Evolutionary conservation across 208 protist species (phyloP), one percentile per base, ranked within the genome.

Genomic region (Trypanosomatidae sp.): DNA sequence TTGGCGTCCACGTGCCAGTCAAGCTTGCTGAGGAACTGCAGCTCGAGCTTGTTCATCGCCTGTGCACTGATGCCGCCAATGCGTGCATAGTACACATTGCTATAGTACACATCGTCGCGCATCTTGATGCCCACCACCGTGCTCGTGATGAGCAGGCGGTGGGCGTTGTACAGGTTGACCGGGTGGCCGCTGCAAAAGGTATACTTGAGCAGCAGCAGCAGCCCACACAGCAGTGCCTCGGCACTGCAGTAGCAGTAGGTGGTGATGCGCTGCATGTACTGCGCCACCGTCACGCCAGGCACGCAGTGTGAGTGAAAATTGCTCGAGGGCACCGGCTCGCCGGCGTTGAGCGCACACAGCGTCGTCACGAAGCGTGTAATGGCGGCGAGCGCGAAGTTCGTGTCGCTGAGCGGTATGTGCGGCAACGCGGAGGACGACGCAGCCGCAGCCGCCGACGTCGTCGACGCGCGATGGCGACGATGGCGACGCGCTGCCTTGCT

Each of bases 31-130:
- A 95, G 70, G 44, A 95, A 94, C 7, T 77, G 65, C 19, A 96
- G 16, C 54, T 97, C 92, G 2, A 97, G 66, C 35, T 68, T 66
- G 54, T 96, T 96, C 43, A 97, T 75, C 69, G 97, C 90, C 1
- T 38, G 43, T 4, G 48, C 37, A 10, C 53, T 61, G 30, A 97
- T 77, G 26, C 92, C 92, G 18, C 94, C 94, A 37, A 97, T 86
- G 23, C 69, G 61, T 27, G 66, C 81, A 58, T 95, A 97, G 66
- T 94, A 95, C 42, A 63, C 55, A 54, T 97, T 97, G 41, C 61
- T 92, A 41, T 86, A 97, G 56, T 89, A 96, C 22, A 63, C 33
- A 48, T 97, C 94, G 46, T 97, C 94, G 19, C 87, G 88, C 46
- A 94, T 67, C 81, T 97, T 97, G 15, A 74, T 71, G 6, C 88